Evolutionary conservation across 192 early-diverging fungal genomes (phyloP).

Genomic region (Chytriomyces sp.): DNA sequence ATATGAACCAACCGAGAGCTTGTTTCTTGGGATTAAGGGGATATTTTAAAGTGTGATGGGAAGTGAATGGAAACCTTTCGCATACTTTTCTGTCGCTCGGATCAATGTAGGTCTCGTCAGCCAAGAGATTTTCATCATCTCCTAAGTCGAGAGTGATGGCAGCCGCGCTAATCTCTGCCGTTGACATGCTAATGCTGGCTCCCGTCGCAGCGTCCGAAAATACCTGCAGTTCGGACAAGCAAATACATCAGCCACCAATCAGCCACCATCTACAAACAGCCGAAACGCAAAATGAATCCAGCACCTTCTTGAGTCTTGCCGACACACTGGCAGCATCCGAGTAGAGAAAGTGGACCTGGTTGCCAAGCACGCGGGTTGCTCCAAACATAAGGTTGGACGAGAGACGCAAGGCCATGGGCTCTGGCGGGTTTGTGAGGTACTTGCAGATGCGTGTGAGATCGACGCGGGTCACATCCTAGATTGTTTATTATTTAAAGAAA

Average conservation of each 20-base stretch:
- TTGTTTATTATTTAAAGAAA: not conserved
- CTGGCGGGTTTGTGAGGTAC: not conserved
- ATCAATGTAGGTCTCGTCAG: slow-evolving; percentile 9
- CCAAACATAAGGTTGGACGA: slow-evolving; percentile 22
- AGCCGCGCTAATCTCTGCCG: slow-evolving; percentile 12
- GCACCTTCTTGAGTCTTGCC: slow-evolving; percentile 12
- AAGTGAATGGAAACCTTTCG: too few species aligned
- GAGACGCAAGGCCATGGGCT: slow-evolving; percentile 10
- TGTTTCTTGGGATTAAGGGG: too few species aligned
- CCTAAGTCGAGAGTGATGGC: slow-evolving; percentile 5
- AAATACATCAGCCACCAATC: not conserved
- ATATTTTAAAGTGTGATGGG: too few species aligned
- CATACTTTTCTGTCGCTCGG: slow-evolving; percentile 1
- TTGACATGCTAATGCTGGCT: slow-evolving; percentile 5
- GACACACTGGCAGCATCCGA: slow-evolving; percentile 17
- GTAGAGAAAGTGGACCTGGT: slow-evolving; percentile 8
- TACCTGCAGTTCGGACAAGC: not conserved
- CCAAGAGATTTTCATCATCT: not conserved
- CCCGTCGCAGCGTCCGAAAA: slow-evolving; percentile 13
- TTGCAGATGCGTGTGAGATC: not conserved
- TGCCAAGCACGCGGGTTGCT: slow-evolving; percentile 1
- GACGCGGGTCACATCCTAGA: not conserved
- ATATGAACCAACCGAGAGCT: too few species aligned
- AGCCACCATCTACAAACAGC: too few species aligned
- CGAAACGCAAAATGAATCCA: too few species aligned